Evolutionary conservation across 176 grass and related monocot genomes (phyloP).

Genomic region (Triticum aestivum): DNA sequence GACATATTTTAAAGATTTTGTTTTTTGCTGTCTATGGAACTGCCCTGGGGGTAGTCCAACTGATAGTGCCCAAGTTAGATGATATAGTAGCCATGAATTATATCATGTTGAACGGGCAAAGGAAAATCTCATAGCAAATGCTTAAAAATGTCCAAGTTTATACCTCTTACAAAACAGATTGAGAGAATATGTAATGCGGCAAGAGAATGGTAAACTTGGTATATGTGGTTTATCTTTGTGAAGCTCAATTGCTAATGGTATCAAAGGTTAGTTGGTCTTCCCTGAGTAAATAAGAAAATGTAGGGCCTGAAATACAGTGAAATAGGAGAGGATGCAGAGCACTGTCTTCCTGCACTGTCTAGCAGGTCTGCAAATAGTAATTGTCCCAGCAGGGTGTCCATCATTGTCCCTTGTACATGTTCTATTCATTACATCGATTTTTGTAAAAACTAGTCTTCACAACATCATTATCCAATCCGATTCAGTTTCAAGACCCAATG

Average conservation of each 20-base stretch:
- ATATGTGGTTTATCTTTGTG: background rate
- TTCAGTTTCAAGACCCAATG: background rate
- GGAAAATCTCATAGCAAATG: background rate
- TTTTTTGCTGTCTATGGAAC: background rate
- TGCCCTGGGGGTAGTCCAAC: background rate
- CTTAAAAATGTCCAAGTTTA: background rate
- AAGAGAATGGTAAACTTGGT: background rate
- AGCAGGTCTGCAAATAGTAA: background rate
- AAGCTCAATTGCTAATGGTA: conserved; percentile 7
- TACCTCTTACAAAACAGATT: background rate
- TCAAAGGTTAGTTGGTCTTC: background rate
- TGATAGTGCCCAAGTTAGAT: background rate
- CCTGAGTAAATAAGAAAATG: conserved; percentile 11
- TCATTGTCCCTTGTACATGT: background rate
- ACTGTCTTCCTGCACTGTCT: background rate
- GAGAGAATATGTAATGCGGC: background rate
- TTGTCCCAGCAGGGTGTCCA: background rate
- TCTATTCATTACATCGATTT: background rate
- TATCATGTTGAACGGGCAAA: background rate
- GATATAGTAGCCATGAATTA: background rate
- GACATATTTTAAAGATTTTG: background rate
- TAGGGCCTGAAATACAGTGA: background rate
- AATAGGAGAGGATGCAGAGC: background rate
- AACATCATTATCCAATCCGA: background rate
- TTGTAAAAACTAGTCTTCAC: background rate